Percentiles rank a stretch among this genome's conserved stretches.
These are phyloP conservation scores for Cercospora brassicicola DNA, from an alignment of 2,329 filamentous ascomycete genomes.

Conservation along the genomic window DNA sequence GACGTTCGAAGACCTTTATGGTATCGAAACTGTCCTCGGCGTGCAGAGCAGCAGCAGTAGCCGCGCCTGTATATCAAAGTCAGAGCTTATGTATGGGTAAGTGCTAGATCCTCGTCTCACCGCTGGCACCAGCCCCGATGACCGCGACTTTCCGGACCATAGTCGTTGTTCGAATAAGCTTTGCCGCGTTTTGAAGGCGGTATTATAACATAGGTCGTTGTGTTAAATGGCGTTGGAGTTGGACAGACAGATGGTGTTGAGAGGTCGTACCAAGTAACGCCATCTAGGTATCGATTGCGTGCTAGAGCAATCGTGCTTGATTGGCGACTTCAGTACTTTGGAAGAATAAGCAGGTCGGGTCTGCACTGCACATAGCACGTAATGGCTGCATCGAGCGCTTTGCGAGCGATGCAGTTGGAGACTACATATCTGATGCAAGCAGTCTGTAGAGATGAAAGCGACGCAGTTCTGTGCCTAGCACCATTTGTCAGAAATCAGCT, in stretches of 20 bases:
- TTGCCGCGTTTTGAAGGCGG: neutral
- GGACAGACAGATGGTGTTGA: neutral
- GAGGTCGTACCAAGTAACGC: neutral
- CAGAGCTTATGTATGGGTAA: neutral
- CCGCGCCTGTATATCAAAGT: slow-evolving; percentile 32
- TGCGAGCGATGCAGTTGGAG: neutral
- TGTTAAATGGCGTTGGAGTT: neutral
- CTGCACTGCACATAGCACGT: neutral
- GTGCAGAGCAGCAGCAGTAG: slow-evolving; percentile 39
- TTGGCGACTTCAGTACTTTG: neutral
- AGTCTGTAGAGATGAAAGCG: neutral
- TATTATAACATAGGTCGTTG: neutral
- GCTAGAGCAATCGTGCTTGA: neutral
- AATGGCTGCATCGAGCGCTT: neutral
- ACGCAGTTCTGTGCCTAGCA: neutral
- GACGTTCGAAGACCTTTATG: slow-evolving; percentile 41
- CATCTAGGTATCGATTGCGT: slow-evolving; percentile 12
- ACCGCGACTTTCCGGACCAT: slow-evolving; percentile 39
- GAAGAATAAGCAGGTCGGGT: neutral
- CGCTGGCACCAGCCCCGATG: slow-evolving; percentile 35
- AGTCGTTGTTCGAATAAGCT: neutral
- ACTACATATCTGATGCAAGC: neutral
- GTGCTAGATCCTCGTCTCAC: slow-evolving; percentile 17
- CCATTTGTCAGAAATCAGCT: neutral
- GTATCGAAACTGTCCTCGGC: slow-evolving; percentile 39